Evolutionary conservation across 768 basidiomycete species (phyloP).

Genomic region (Pulveroboletus sp.): DNA sequence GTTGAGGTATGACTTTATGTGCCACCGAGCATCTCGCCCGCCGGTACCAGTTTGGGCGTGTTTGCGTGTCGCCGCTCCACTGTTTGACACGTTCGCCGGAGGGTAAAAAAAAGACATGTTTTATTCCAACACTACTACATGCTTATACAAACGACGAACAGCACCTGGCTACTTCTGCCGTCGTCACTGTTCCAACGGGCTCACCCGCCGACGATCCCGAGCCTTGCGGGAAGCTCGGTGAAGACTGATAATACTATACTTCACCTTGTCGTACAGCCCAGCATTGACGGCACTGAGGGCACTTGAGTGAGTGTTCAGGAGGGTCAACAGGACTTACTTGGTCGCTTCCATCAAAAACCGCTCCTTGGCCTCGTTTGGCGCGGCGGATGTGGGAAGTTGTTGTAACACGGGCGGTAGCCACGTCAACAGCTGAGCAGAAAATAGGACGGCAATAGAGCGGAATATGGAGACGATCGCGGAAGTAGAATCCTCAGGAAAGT

Average conservation of each 20-base stretch:
- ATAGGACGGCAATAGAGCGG: conserved; percentile 60
- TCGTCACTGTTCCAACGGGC: conserved; percentile 27
- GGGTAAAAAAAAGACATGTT: conserved; percentile 16
- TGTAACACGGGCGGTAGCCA: conserved; percentile 76
- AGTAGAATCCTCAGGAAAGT: conserved; percentile 84
- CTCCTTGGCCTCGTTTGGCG: conserved; percentile 62
- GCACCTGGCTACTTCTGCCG: not conserved
- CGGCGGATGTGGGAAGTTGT: conserved; percentile 56
- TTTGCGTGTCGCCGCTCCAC: conserved; percentile 21
- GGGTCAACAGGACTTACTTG: conserved; percentile 46
- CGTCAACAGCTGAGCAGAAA: conserved; percentile 60
- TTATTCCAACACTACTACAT: conserved; percentile 14
- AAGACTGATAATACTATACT: conserved; percentile 67
- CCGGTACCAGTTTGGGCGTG: conserved; percentile 24
- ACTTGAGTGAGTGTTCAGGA: not conserved
- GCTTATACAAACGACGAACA: conserved; percentile 2
- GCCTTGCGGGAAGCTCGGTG: conserved; percentile 73
- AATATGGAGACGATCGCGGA: conserved; percentile 74
- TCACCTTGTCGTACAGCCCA: conserved; percentile 73
- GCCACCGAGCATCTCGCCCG: conserved; percentile 14
- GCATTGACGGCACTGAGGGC: conserved; percentile 56
- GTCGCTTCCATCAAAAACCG: conserved; percentile 73
- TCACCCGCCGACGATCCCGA: conserved; percentile 53
- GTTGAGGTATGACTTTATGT: conserved; percentile 8
- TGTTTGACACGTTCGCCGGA: conserved; percentile 4